phyloP scores from a whole-genome alignment of 2,329 filamentous ascomycete genomes.

The Cytospora piceicola region DNA sequence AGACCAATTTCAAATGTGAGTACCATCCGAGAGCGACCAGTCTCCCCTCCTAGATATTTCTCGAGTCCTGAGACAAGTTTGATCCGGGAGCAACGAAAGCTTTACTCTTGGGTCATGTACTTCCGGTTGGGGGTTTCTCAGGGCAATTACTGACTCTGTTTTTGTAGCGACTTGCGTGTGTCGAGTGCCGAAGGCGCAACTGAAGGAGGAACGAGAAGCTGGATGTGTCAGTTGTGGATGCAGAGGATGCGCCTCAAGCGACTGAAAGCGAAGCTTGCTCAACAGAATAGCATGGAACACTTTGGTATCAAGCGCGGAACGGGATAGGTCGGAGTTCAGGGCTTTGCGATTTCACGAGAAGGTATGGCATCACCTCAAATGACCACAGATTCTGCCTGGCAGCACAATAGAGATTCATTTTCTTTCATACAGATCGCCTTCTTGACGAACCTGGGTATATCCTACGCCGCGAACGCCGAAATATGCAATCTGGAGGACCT shows the following conservation, averaged over 20 bases:
- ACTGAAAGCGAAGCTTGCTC: slow-evolving; percentile 54
- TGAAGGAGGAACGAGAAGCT: slow-evolving; percentile 89
- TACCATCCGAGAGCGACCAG: too few relatives aligned
- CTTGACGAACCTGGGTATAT: slow-evolving; percentile 23
- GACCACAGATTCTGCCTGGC: slow-evolving; percentile 16
- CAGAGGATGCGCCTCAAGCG: slow-evolving; percentile 83
- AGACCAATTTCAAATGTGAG: slow-evolving; percentile 78
- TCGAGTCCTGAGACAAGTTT: too few relatives aligned
- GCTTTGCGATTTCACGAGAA: slow-evolving; percentile 17
- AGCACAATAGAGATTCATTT: slow-evolving; percentile 29
- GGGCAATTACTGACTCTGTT: background rate
- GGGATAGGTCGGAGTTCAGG: slow-evolving; percentile 27
- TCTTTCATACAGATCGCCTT: slow-evolving; percentile 24
- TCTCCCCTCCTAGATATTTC: too few relatives aligned
- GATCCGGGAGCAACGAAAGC: too few relatives aligned
- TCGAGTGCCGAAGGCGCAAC: slow-evolving; percentile 83
- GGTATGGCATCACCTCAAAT: slow-evolving; percentile 18
- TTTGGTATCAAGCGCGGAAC: background rate
- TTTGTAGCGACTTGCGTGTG: slow-evolving; percentile 91
- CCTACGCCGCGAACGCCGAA: slow-evolving; percentile 15
- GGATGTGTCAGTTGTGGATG: slow-evolving; percentile 97
- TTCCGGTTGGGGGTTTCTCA: too few relatives aligned
- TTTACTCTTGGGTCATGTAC: too few relatives aligned
- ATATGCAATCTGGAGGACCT: background rate
- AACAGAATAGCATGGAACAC: slow-evolving; percentile 3